Conservation (phyloP, 768 basidiomycete species). For the Xerocomus spinulosus region DNA sequence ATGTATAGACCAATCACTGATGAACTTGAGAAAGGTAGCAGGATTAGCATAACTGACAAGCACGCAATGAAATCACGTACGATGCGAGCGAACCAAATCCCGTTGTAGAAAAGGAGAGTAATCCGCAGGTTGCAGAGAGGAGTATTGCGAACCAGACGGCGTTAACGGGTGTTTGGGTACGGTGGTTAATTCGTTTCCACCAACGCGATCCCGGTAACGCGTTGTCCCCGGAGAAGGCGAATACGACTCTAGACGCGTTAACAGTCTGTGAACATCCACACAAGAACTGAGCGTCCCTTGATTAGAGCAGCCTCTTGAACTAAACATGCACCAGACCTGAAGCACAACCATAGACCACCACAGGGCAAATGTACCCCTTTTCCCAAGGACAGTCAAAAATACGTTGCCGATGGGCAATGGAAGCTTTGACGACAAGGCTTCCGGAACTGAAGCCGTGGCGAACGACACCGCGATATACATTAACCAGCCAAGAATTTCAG, state of each 20-base stretch:
- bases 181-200: constrained; percentile 33
- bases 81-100: constrained; percentile 34
- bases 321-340: constrained; percentile 30
- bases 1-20: constrained; percentile 34
- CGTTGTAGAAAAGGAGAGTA: constrained; percentile 31
- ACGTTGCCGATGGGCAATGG: constrained; percentile 41
- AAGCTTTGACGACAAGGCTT: constrained; percentile 30
- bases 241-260: constrained; percentile 45
- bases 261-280: constrained; percentile 44
- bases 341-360: constrained; percentile 43
- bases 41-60: neutral
- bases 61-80: constrained; percentile 14
- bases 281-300: constrained; percentile 28
- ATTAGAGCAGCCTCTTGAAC: neutral
- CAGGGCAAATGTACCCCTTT: constrained; percentile 39
- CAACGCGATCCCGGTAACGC: constrained; percentile 36
- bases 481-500: constrained; percentile 40
- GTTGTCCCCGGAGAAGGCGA: constrained; percentile 39
- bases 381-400: constrained; percentile 36
- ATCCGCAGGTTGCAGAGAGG: constrained; percentile 28
- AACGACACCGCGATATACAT: constrained; percentile 41
- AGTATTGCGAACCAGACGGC: constrained; percentile 39
- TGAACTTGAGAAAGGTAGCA: constrained; percentile 14
- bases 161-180: constrained; percentile 35
- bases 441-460: constrained; percentile 37